Evolutionary conservation across 1,284 basidiomycete genomes (phyloP).

Genomic region (Pyrrhoderma lamaoense): DNA sequence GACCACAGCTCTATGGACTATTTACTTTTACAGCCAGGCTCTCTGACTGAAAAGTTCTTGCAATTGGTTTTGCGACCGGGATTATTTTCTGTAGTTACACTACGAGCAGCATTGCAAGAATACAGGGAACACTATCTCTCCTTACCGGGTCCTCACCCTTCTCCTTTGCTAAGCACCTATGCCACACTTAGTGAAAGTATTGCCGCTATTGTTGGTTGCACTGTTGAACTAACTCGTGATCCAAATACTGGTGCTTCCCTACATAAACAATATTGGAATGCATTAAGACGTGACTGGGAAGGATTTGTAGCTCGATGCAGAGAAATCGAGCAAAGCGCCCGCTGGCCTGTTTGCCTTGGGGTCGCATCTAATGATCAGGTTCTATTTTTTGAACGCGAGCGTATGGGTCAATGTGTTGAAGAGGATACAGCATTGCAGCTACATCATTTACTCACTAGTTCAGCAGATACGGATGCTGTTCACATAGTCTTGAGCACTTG

Average conservation of each 20-base stretch:
- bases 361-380: constrained; percentile 41
- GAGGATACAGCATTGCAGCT: constrained; percentile 64
- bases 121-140: constrained; percentile 70
- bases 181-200: constrained; percentile 69
- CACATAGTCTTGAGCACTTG: constrained; percentile 50
- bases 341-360: constrained; percentile 74
- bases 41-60: constrained; percentile 73
- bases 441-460: constrained; percentile 38
- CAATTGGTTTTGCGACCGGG: constrained; percentile 80
- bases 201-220: constrained; percentile 79
- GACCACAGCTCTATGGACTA: constrained; percentile 86
- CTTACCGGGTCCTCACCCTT: constrained; percentile 49
- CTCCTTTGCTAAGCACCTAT: constrained; percentile 54
- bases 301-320: constrained; percentile 85
- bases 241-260: constrained; percentile 73
- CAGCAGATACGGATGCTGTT: constrained; percentile 34
- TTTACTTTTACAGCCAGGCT: constrained; percentile 62
- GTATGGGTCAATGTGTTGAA: constrained; percentile 53
- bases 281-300: constrained; percentile 87
- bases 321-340: constrained; percentile 77
- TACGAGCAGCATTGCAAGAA: constrained; percentile 73
- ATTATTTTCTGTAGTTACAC: constrained; percentile 75
- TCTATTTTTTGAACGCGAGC: constrained; percentile 71
- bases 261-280: constrained; percentile 74
- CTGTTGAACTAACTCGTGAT: constrained; percentile 66